Base-by-base conservation (phyloP, 1,139 yeast species). In the Debaryomyces sp. region DNA sequence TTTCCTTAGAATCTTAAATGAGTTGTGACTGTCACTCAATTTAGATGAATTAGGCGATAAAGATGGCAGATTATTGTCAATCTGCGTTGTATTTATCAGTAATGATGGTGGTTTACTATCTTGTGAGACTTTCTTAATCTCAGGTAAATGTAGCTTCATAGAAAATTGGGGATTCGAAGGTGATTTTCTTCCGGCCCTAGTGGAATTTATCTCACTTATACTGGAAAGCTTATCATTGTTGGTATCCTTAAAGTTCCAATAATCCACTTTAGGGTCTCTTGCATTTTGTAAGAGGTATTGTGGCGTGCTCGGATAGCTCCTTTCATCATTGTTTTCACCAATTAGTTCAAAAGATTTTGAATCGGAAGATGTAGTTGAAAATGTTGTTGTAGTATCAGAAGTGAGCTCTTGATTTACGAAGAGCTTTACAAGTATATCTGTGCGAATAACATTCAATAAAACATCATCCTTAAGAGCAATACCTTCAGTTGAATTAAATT, bases 1-100 rank as follows among this genome's bases (percentile, higher is more conserved):
- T n/a, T 84, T 82, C 33, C 92, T 67, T 12, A 89, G 76, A 0
- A 89, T 87, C 52, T 86, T 77, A 61, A 89, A 89, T 0, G 89
- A 72, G 48, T 71, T 74, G 44, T 29, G 29, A 3, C 50, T 44
- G 5, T 41, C 12, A 12, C 22, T 33, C 9, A 18, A 18, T 4
- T 17, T 32, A 10, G 35, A 32, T 10, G 10, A 32, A 12, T 30
- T 32, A 1, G 55, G 54, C 5, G 60, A 50, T 7, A 46, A 42
- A 9, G 58, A 46, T 1, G 55, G 46, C n/a, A 50, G 43, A 5
- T 50, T n/a, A 5, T 47, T 52, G 10, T 43, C 48, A 5, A 53
- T 23, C 9, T 53, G 51, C 1, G 57, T 52, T 0, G 75, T 70
- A 46, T 71, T 64, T 22, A 71, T 68, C 57, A 62, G 70, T 27